Evolutionary conservation across 83 land plant genomes (phyloP), one percentile per base, ranked within the genome.

Genomic region (Picea abies): DNA sequence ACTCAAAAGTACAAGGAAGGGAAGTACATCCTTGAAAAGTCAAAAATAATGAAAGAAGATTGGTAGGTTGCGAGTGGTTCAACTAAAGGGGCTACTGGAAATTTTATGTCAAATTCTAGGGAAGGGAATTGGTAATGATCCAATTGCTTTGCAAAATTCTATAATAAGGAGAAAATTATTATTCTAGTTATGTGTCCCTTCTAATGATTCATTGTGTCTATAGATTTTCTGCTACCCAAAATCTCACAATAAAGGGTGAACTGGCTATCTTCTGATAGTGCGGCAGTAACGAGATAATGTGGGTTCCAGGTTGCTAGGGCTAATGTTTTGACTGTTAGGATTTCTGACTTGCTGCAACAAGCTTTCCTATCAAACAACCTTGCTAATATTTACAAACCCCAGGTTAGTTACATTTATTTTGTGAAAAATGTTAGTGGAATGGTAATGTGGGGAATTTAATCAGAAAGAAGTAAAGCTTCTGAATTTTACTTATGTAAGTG

Each of bases 1-100:
- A 69, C 94, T 23, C 94, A 93, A 84, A 91, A 89, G 83, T 93
- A 93, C 89, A 93, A 93, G 76, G 95, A 93, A 85, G 95, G 95
- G 41, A 93, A 93, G 80, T 91, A 80, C 86, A 91, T 93, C 47
- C 86, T 93, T 60, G 95, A 91, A 82, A 93, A 91, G 61, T 81
- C 94, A 80, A 93, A 89, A 75, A 89, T 93, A 63, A 87, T 87
- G 69, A 90, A 84, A 71, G 95, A 93, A 67, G 87, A 91, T 66
- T 93, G 91, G 93, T 93, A 86, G 79, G 78, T 1, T 75, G 58
- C 14, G 3, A 75, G 19, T 70, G 75, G 47, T 11, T 70, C 22
- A 11, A 75, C 16, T 47, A 75, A 52, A 11, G 11, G 52, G 15
- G 26, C 22, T 75, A 25, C 60, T 44, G 78, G 58, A 75, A 75